A percentile compares a stretch with the other conserved stretches of the same genome.
phyloP scores from a whole-genome alignment of 2,329 filamentous ascomycete species.

The Geosmithia flava region DNA sequence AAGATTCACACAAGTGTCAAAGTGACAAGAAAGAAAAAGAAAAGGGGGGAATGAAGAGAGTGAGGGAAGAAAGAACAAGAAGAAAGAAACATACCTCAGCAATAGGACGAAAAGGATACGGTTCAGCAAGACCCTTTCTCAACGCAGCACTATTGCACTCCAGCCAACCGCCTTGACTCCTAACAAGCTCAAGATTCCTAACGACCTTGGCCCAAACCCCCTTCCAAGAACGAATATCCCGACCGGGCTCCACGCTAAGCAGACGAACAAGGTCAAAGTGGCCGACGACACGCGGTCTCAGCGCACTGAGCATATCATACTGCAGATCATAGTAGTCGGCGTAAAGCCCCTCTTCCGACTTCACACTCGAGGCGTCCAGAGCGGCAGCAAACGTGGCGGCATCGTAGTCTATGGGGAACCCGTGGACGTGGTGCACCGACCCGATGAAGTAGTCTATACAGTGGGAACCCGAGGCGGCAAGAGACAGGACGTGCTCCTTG shows the following conservation, averaged over 20 bases:
- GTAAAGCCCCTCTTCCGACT: slow-evolving; percentile 62
- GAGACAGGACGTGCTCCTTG: slow-evolving; percentile 43
- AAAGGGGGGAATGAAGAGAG: not conserved
- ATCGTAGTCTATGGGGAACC: slow-evolving; percentile 84
- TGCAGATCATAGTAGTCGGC: slow-evolving; percentile 84
- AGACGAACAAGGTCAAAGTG: slow-evolving; percentile 90
- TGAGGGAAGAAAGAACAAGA: not conserved
- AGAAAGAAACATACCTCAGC: slow-evolving; percentile 46
- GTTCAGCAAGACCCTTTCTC: slow-evolving; percentile 81
- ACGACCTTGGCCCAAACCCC: slow-evolving; percentile 62
- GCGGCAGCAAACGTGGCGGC: slow-evolving; percentile 45
- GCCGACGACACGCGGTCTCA: slow-evolving; percentile 70
- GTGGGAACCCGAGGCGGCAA: slow-evolving; percentile 41
- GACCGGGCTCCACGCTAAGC: slow-evolving; percentile 56
- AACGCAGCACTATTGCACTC: slow-evolving; percentile 84
- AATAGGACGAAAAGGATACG: slow-evolving; percentile 72
- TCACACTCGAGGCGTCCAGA: slow-evolving; percentile 12
- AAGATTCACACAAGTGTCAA: not conserved
- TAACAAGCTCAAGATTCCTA: slow-evolving; percentile 63
- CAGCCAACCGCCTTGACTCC: slow-evolving; percentile 65
- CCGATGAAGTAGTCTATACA: slow-evolving; percentile 83
- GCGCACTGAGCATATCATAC: slow-evolving; percentile 59
- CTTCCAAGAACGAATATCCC: slow-evolving; percentile 43
- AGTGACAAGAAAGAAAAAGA: too few relatives aligned
- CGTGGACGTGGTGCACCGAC: slow-evolving; percentile 80